These are phyloP conservation scores for Cordia subcordata DNA, from an alignment of 257 asterid genomes.

Conservation along the genomic window DNA sequence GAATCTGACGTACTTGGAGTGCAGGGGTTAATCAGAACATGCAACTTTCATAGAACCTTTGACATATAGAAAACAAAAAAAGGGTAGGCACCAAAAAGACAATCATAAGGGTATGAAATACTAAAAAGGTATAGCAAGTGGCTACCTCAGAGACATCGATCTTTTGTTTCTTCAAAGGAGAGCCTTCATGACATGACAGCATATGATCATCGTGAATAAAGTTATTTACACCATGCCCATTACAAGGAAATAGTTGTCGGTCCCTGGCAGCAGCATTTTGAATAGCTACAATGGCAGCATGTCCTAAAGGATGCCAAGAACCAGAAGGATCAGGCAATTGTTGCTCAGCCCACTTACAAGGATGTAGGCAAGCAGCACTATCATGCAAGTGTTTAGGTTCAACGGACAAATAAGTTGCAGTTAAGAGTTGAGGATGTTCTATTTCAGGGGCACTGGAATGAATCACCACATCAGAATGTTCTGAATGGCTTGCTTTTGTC, in stretches of 20 bases:
- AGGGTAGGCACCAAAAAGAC: too few species aligned
- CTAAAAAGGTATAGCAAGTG: too few species aligned
- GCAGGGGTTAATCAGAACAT: not conserved
- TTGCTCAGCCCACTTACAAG: conserved; percentile 65
- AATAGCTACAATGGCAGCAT: conserved; percentile 85
- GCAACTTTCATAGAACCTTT: not conserved
- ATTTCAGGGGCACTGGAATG: conserved; percentile 17
- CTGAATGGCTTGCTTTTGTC: too few species aligned
- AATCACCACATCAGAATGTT: too few species aligned
- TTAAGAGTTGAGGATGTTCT: conserved; percentile 16
- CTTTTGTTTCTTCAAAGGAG: conserved; percentile 62
- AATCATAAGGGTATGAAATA: too few species aligned
- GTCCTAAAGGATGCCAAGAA: conserved; percentile 75
- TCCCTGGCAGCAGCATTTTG: conserved; percentile 80
- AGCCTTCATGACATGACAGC: too few species aligned
- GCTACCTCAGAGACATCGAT: conserved; percentile 20
- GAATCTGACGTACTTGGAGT: too few species aligned
- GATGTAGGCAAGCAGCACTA: conserved; percentile 67
- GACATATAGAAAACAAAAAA: not conserved
- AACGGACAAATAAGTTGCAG: conserved; percentile 10
- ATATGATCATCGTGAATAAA: too few species aligned
- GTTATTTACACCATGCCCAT: conserved; percentile 20
- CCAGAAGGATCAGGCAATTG: conserved; percentile 18
- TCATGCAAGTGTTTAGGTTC: conserved; percentile 18
- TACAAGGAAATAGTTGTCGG: conserved; percentile 45